Conservation (phyloP, 768 basidiomycete genomes). For the Rossbeevera mucosa region DNA sequence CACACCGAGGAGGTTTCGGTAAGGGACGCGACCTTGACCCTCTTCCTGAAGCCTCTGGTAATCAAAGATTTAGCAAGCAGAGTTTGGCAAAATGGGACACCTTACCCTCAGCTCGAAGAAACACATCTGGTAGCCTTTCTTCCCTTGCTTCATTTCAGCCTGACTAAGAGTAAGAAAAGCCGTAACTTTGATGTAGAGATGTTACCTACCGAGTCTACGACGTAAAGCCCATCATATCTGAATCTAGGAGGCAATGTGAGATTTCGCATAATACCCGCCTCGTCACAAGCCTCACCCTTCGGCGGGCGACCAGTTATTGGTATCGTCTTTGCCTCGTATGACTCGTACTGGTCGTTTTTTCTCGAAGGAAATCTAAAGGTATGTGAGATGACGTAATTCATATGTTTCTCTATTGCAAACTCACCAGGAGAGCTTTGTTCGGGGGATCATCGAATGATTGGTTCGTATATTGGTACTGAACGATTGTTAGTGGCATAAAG, state of each 20-base stretch:
- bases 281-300: conserved; percentile 17
- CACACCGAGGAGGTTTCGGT: conserved; percentile 21
- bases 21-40: conserved; percentile 17
- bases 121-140: conserved; percentile 25
- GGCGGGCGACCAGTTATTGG: conserved; percentile 17
- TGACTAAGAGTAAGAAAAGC: conserved; percentile 10
- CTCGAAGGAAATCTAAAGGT: conserved; percentile 25
- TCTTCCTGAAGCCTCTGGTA: conserved; percentile 23
- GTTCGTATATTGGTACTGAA: conserved; percentile 19
- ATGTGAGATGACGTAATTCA: not conserved
- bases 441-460: conserved; percentile 21
- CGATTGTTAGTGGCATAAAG: not conserved
- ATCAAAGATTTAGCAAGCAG: not conserved
- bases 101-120: conserved; percentile 28
- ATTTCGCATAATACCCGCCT: not conserved
- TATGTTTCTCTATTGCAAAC: not conserved
- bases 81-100: not conserved
- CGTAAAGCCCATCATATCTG: conserved; percentile 32
- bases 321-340: conserved; percentile 27
- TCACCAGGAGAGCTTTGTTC: conserved; percentile 22
- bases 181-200: not conserved
- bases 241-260: conserved; percentile 17
- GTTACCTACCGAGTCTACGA: conserved; percentile 21
- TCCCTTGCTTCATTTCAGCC: conserved; percentile 17
- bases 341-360: conserved; percentile 36